A percentile compares a stretch with the other conserved stretches of the same genome.
These are phyloP conservation scores for Ceratopteris richardii DNA, from an alignment of 75 land plant genomes.

Conservation along the genomic window DNA sequence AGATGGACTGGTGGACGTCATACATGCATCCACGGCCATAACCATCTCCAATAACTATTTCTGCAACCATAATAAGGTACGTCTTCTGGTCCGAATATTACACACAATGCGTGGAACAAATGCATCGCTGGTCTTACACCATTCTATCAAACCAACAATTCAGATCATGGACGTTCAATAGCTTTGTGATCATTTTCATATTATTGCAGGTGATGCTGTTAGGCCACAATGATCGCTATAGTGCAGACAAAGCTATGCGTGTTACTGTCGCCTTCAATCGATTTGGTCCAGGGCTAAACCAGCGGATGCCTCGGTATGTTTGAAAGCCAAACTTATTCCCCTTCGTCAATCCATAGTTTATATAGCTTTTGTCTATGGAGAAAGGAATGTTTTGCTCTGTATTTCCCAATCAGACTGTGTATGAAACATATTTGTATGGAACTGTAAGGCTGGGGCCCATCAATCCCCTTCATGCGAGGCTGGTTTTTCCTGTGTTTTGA, in stretches of 20 bases:
- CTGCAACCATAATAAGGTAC: conserved; percentile 34
- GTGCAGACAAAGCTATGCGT: conserved; percentile 45
- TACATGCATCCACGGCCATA: conserved; percentile 19
- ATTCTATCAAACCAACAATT: no score
- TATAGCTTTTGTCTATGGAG: not conserved
- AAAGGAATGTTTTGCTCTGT: no score
- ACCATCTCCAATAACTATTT: conserved; percentile 27
- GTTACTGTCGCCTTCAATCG: conserved; percentile 70
- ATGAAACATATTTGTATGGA: no score
- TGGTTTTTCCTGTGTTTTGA: no score
- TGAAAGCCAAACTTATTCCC: no score
- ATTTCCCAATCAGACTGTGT: no score
- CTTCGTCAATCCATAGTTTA: not conserved
- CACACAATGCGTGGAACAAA: no score
- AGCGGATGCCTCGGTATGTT: conserved; percentile 73
- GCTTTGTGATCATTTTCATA: no score
- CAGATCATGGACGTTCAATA: no score
- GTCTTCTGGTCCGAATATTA: conserved; percentile 1
- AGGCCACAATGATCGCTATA: conserved; percentile 45
- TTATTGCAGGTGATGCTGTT: conserved; percentile 40
- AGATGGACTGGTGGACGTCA: conserved; percentile 33
- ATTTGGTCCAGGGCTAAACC: conserved; percentile 55
- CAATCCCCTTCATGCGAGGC: no score
- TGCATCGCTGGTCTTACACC: no score
- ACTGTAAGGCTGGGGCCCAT: no score